Conservation (phyloP, 768 basidiomycete genomes). For the Amanita pseudoporphyria region DNA sequence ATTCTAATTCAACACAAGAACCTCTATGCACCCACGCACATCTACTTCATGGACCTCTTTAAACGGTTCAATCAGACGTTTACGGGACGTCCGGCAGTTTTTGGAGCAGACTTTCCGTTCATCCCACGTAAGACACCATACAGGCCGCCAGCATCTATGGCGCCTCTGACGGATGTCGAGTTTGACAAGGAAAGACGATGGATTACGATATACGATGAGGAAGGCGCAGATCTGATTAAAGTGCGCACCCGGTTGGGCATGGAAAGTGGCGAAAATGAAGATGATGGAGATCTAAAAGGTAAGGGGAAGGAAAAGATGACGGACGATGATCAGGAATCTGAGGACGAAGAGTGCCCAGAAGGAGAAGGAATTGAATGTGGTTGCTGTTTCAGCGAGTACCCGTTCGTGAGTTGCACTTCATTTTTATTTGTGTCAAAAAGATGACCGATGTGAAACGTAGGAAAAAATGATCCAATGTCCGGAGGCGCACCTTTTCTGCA, state of each 20-base stretch:
- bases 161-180: slow-evolving; percentile 28
- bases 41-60: slow-evolving; percentile 32
- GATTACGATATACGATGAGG: slow-evolving; percentile 35
- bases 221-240: slow-evolving; percentile 37
- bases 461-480: slow-evolving; percentile 83
- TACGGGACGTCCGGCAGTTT: slow-evolving; percentile 21
- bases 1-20: slow-evolving; percentile 25
- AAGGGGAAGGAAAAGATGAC: slow-evolving; percentile 17
- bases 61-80: slow-evolving; percentile 17
- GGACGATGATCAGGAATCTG: slow-evolving; percentile 27
- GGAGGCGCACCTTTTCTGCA: slow-evolving; percentile 84
- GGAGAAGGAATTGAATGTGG: slow-evolving; percentile 74
- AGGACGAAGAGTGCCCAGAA: slow-evolving; percentile 23
- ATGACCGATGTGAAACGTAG: slow-evolving; percentile 26
- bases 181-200: slow-evolving; percentile 40
- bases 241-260: slow-evolving; percentile 21
- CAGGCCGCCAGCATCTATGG: slow-evolving; percentile 26
- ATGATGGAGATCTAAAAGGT: slow-evolving; percentile 23
- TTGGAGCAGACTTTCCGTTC: slow-evolving; percentile 21
- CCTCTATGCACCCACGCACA: slow-evolving; percentile 61
- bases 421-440: not conserved
- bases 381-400: slow-evolving; percentile 71
- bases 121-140: slow-evolving; percentile 21
- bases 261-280: slow-evolving; percentile 12
- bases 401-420: slow-evolving; percentile 45